phyloP scores from a whole-genome alignment of 306 rosid species.

The Arachis stenosperma region DNA sequence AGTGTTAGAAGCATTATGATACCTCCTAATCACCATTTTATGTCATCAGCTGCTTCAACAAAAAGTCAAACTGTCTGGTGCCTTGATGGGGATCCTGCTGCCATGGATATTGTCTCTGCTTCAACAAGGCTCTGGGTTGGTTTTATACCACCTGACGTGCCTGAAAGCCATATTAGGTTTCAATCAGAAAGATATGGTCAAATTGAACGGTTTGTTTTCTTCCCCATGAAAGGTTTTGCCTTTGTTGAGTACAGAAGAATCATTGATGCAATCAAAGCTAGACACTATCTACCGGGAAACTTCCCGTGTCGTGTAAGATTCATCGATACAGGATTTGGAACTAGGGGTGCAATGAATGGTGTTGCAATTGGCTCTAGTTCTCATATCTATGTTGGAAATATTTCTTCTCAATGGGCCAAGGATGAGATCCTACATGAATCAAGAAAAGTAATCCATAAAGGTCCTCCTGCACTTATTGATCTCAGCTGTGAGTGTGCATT shows the following conservation, averaged over 20 bases:
- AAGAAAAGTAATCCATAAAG: constrained; percentile 69
- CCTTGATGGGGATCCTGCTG: constrained; percentile 84
- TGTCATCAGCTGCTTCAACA: constrained; percentile 53
- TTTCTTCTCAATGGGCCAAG: constrained; percentile 84
- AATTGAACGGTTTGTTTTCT: constrained; percentile 67
- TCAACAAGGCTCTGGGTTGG: constrained; percentile 95
- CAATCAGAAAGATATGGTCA: constrained; percentile 92
- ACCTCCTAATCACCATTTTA: constrained; percentile 66
- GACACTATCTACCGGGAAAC: constrained; percentile 68
- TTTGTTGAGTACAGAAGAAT: constrained; percentile 83
- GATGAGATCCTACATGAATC: constrained; percentile 91
- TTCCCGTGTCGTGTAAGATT: constrained; percentile 81
- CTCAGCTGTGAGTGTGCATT: constrained; percentile 81
- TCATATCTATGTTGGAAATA: constrained; percentile 74
- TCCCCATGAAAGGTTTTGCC: constrained; percentile 77
- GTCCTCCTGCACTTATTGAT: constrained; percentile 71
- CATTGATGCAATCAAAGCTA: constrained; percentile 77
- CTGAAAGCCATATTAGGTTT: constrained; percentile 84
- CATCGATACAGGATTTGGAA: constrained; percentile 90
- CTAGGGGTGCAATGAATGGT: constrained; percentile 78
- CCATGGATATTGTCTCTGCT: constrained; percentile 86
- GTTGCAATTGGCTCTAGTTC: constrained; percentile 86
- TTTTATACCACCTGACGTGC: constrained; percentile 56
- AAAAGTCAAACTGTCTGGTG: constrained; percentile 64
- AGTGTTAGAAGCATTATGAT: constrained; percentile 49